Evolutionary conservation across 2,329 filamentous ascomycete species (phyloP), one percentile per base, ranked within the genome.

Genomic region (Calonectria pauciramosa): DNA sequence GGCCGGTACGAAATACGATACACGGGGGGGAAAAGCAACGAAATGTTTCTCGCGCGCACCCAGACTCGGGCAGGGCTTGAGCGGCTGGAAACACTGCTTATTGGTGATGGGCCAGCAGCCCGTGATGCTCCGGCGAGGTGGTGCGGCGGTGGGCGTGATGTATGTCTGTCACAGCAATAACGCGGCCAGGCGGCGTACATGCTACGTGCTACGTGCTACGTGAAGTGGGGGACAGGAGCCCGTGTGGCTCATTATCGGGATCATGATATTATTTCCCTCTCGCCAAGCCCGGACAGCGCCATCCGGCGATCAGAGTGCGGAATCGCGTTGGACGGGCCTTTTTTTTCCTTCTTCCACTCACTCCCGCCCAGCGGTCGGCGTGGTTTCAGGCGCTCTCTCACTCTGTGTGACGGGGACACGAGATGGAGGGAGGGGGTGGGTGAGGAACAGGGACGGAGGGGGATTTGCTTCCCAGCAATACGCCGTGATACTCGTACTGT

Each of bases 121-220:
- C 23, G 60, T 30, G 36, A 47, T 64, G n/a, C 60, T 47, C 23
- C 23, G 11, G 16, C 23, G 38, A 47, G 36, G 32, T 64, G n/a
- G 59, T 64, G 59, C 41, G 23, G 59, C 41, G 23, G 59, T 44
- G 28, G 60, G 38, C 32, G 34, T 60, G n/a, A 38, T 60, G 56
- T 38, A 47, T n/a, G 60, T 64, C 36, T 64, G 60, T 64, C 36
- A 47, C 60, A 64, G 60, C 10, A 47, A 64, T 64, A 64, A 38
- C 56, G 56, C 56, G 34, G 32, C 54, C 20, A 38, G 30, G 32
- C 44, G 32, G 38, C 30, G 52, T 56, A 56, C 52, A 56, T n/a
- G 30, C 30, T 59, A 26, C 34, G 13, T 34, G 56, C n/a, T 23
- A 13, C 41, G 8, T 47, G 18, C 38, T 41, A 20, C 41, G 7